Evolutionary conservation across 2,329 filamentous ascomycete genomes (phyloP), one percentile per base, ranked within the genome.

Genomic region (Sporothrix dimorphospora): DNA sequence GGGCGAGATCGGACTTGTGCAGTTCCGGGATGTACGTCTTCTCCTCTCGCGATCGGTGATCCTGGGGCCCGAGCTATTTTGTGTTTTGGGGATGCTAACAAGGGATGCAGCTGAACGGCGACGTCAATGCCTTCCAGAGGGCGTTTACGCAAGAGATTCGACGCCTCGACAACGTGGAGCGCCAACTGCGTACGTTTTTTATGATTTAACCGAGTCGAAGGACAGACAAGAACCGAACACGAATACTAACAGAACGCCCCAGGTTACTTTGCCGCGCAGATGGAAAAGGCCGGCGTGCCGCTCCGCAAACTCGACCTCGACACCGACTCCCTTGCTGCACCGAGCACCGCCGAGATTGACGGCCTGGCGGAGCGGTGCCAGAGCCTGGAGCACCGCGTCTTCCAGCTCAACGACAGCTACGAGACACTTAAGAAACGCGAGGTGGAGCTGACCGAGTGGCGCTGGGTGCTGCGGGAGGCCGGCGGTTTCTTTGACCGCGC

Each of bases 101-200:
- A 47, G 63, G 47, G 67, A 21, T 61, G n/a, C 55, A 98, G 94
- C 90, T 99, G 79, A 99, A 99, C 82, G 90, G 93, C 76, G 92
- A 97, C 73, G 92, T 94, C 75, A 96, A 91, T 77, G 95, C 96
- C 77, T 99, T 99, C 82, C 97, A 99, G 83, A 88, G 96, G 72
- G 98, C 95, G 69, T 99, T 97, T 78, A 99, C 96, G 21, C 94
- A 97, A 80, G 96, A 99, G 84, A 98, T 99, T 77, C 91, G 97
- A 79, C 91, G 96, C 75, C 90, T 99, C 73, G 96, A 99, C 82
- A 99, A 99, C 87, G 94, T 98, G 75, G 96, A 99, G 85, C 90
- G 96, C 80, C 96, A 99, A 83, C 90, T 99, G 78, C 93, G 94
- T 94, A 92, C 81, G 92, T 87, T 59, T 16, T 40, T 42, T n/a